These are phyloP conservation scores for Kockovaella imperatae DNA, from an alignment of 768 basidiomycete genomes.

Conservation along the genomic window DNA sequence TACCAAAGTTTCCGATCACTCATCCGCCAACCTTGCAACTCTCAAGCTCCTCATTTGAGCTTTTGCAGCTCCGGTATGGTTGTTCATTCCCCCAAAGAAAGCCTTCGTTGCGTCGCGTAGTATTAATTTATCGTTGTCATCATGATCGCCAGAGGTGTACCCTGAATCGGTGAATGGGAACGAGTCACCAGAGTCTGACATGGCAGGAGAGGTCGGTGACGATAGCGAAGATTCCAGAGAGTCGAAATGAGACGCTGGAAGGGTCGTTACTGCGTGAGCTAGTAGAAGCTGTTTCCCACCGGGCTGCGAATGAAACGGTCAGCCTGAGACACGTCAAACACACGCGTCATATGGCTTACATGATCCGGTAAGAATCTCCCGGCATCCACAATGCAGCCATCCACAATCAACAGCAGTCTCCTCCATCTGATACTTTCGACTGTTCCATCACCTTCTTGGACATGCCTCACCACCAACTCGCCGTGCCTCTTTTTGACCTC, in stretches of 20 bases:
- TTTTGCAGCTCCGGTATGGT: constrained; percentile 51
- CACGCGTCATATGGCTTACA: constrained; percentile 48
- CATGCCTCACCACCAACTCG: constrained; percentile 23
- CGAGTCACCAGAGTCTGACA: neutral
- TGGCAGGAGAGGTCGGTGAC: neutral
- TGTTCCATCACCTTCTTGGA: constrained; percentile 10
- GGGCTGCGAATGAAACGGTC: constrained; percentile 51
- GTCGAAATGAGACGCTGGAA: neutral
- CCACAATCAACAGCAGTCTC: constrained; percentile 51
- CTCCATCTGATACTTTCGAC: constrained; percentile 6
- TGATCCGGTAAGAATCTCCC: constrained; percentile 60
- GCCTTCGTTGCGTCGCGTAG: constrained; percentile 56
- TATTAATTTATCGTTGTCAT: neutral
- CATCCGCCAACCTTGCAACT: constrained; percentile 23
- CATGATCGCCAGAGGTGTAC: constrained; percentile 25
- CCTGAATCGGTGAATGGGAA: constrained; percentile 21
- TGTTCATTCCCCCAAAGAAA: constrained; percentile 65
- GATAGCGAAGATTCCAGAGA: neutral
- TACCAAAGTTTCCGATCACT: neutral
- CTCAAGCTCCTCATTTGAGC: constrained; percentile 39
- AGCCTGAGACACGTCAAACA: neutral
- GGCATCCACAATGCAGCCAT: constrained; percentile 58
- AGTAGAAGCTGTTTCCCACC: constrained; percentile 56
- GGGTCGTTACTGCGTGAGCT: constrained; percentile 48
- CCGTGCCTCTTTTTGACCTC: constrained; percentile 28